Evolutionary conservation across 148 eudicot species (phyloP).

Genomic region (Limonium bicolor): DNA sequence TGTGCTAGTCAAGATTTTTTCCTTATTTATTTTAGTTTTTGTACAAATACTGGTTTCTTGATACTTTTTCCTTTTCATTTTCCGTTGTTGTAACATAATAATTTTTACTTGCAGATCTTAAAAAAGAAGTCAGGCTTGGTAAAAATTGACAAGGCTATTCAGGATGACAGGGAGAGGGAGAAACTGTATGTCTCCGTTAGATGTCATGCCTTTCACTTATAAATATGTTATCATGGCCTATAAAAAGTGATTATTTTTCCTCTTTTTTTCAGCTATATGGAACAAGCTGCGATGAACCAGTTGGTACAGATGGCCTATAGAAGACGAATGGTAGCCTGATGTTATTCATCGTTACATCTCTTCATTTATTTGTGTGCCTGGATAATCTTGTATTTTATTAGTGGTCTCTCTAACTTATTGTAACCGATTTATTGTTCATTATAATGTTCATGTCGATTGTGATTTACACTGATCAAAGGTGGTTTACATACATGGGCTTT

Average conservation of each 20-base stretch:
- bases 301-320: slow-evolving; percentile 44
- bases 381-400: too few species aligned
- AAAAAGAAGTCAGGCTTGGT: slow-evolving; percentile 22
- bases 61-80: background rate
- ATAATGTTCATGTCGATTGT: too few species aligned
- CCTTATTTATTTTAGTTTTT: background rate
- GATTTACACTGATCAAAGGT: too few species aligned
- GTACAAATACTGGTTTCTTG: background rate
- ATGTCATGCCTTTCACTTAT: background rate
- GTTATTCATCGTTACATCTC: too few species aligned
- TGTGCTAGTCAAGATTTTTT: background rate
- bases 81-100: slow-evolving; percentile 3
- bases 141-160: slow-evolving; percentile 27
- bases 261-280: slow-evolving; percentile 25
- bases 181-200: slow-evolving; percentile 13
- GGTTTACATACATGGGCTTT: too few species aligned
- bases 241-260: background rate
- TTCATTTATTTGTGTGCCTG: too few species aligned
- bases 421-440: too few species aligned
- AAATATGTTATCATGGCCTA: background rate
- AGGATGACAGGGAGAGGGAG: slow-evolving; percentile 18
- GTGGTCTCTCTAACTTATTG: too few species aligned
- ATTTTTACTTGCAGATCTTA: slow-evolving; percentile 15
- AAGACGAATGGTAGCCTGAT: slow-evolving; percentile 33
- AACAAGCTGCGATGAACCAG: slow-evolving; percentile 37